Evolutionary conservation across 2,329 filamentous ascomycete species (phyloP).

Genomic region (Alternaria dauci): DNA sequence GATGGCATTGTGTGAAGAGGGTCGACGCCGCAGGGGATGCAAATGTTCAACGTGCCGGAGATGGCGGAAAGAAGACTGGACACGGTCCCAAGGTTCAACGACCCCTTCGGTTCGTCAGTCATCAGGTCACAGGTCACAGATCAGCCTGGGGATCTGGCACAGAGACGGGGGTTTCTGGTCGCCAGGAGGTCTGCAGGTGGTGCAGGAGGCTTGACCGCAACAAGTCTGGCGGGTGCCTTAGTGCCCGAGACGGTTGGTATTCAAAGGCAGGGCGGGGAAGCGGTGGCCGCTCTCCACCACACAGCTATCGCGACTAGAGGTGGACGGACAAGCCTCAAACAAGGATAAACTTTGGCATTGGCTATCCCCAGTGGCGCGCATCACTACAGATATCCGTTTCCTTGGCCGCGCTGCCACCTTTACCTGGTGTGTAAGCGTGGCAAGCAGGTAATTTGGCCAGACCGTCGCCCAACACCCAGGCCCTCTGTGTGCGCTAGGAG

Average conservation of each 20-base stretch:
- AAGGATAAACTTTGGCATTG: slow-evolving; percentile 2
- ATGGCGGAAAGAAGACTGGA: slow-evolving; percentile 24
- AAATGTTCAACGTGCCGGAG: slow-evolving; percentile 23
- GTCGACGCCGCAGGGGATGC: slow-evolving; percentile 19
- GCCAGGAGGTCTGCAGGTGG: slow-evolving; percentile 31
- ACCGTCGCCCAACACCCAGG: background rate
- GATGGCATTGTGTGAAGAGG: slow-evolving; percentile 31
- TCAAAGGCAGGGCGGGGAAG: slow-evolving; percentile 28
- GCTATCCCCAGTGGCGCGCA: background rate
- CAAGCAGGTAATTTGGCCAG: slow-evolving; percentile 1
- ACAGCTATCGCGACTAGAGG: slow-evolving; percentile 11
- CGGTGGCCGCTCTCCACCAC: slow-evolving; percentile 13
- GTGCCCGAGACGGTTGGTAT: slow-evolving; percentile 31
- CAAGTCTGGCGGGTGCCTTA: slow-evolving; percentile 21
- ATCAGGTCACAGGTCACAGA: slow-evolving; percentile 33
- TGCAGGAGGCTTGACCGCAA: slow-evolving; percentile 22
- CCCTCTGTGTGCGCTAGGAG: slow-evolving; percentile 9
- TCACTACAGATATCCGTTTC: slow-evolving; percentile 1
- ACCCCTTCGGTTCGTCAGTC: slow-evolving; percentile 28
- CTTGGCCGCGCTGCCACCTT: background rate
- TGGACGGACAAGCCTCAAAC: slow-evolving; percentile 2
- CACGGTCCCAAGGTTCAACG: slow-evolving; percentile 17
- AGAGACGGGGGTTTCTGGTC: slow-evolving; percentile 29
- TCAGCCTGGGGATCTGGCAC: slow-evolving; percentile 24
- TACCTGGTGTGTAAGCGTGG: background rate